These are phyloP conservation scores for Salix udensis DNA, from an alignment of 345 rosid species.

Conservation along the genomic window DNA sequence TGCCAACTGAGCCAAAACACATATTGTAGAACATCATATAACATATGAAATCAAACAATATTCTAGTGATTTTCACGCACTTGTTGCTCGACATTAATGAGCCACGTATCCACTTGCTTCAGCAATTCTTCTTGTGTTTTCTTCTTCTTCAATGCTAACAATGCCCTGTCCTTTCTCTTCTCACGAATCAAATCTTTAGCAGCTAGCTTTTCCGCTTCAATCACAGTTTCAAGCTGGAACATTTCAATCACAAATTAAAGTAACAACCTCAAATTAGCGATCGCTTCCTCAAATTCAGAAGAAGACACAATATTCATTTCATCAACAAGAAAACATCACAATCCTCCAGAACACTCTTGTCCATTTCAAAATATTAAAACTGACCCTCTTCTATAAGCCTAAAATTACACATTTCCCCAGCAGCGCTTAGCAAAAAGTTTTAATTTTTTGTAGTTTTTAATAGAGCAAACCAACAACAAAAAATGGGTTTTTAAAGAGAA, in stretches of 20 bases:
- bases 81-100: constrained; percentile 95
- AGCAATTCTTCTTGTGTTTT: constrained; percentile 80
- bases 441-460: background rate
- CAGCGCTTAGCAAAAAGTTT: background rate
- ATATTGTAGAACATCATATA: background rate
- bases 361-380: background rate
- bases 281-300: background rate
- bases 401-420: background rate
- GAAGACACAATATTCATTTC: background rate
- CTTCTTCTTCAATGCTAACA: constrained; percentile 93
- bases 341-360: background rate
- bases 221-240: constrained; percentile 67
- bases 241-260: background rate
- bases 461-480: background rate
- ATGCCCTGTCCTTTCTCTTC: constrained; percentile 83
- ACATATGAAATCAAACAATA: background rate
- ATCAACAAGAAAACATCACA: background rate
- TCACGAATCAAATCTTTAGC: constrained; percentile 77
- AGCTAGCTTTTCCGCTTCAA: constrained; percentile 91
- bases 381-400: background rate
- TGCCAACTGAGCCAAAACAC: constrained; percentile 56
- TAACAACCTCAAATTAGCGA: background rate
- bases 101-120: constrained; percentile 90
- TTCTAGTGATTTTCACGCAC: constrained; percentile 31
- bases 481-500: background rate